Base-by-base conservation (phyloP, 106 monocot genomes). In the Hemerocallis citrina region DNA sequence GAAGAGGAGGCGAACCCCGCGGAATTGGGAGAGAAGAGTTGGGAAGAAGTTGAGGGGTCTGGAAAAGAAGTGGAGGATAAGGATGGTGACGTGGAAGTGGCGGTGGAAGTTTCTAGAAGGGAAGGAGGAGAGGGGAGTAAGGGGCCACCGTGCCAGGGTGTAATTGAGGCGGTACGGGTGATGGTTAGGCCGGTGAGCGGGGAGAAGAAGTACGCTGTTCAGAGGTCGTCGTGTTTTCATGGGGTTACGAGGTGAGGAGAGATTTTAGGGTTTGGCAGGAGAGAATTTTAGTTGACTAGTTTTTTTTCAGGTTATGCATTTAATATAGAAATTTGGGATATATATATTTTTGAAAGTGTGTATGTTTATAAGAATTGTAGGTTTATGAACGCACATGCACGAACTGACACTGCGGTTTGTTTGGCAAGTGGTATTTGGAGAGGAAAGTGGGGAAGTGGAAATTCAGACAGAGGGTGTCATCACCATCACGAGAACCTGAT, bases 161-260 rank as follows among this genome's bases (percentile, higher is more conserved):
- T 49, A 3, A 54, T 35, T 11, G 57, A 35, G 20, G 57, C 57
- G 20, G 57, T 36, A 0, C 34, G 20, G 7, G 57, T 14, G 1
- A 5, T 11, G 37, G 57, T 21, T 1, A 35, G 10, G 1, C 35
- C 7, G 20, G 27, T 19, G 20, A 11, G 57, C 11, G 58, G 27
- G 41, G 75, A 63, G 62, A 72, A 57, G 68, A 84, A 84, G 79
- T 76, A 68, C 42, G 61, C 84, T 6, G 73, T 70, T 1, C 80
- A 79, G 14, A 46, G 79, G 28, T 85, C 85, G 14, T 85, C 85
- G 19, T 66, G 50, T 19, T 85, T 70, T 46, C 79, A 77, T 46
- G 85, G 85, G 29, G 85, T 85, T 31, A 85, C 85, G 1, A 80
- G 65, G 85, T 80, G 43, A 67, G 73, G 40, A 13, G 40, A n/a